phyloP scores from a whole-genome alignment of 805 yeast genomes.

The Kuraishia molischiana region DNA sequence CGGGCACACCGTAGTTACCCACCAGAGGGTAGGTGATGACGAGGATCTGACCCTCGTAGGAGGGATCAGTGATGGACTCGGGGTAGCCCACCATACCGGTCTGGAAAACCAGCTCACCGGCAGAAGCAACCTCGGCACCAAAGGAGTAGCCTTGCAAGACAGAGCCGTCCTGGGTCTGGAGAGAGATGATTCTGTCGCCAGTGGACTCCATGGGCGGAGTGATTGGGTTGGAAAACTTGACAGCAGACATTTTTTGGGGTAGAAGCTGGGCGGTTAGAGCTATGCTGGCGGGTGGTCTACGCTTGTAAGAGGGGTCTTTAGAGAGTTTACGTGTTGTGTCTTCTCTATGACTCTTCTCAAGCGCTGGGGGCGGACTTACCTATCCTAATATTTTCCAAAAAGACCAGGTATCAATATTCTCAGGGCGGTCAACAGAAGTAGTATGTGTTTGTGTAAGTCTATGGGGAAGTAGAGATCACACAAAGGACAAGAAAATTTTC shows the following conservation, averaged over 20 bases:
- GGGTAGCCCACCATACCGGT: conserved; percentile 99
- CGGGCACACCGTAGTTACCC: conserved; percentile 99
- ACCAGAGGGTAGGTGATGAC: conserved; percentile 95
- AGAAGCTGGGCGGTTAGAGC: conserved; percentile 2
- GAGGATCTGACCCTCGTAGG: conserved; percentile 94
- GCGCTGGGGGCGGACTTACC: too few relatives aligned
- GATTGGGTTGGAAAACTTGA: conserved; percentile 65
- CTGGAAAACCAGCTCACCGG: conserved; percentile 98
- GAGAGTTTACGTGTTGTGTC: too few relatives aligned
- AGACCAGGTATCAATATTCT: too few relatives aligned
- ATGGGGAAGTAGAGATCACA: too few relatives aligned
- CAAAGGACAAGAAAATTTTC: too few relatives aligned
- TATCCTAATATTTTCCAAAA: too few relatives aligned
- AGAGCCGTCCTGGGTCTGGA: conserved; percentile 82
- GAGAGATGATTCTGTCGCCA: conserved; percentile 75
- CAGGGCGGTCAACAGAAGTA: too few relatives aligned
- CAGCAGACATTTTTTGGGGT: conserved; percentile 22
- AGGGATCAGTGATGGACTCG: conserved; percentile 95
- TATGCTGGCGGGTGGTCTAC: too few relatives aligned
- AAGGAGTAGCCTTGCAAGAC: conserved; percentile 92
- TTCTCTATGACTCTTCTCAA: too few relatives aligned
- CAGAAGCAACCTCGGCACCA: conserved; percentile 81
- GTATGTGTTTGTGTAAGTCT: too few relatives aligned
- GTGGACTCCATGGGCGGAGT: conserved; percentile 83
- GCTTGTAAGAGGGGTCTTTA: not conserved